phyloP scores from a whole-genome alignment of 768 basidiomycete species.

The Lactarius hatsudake region DNA sequence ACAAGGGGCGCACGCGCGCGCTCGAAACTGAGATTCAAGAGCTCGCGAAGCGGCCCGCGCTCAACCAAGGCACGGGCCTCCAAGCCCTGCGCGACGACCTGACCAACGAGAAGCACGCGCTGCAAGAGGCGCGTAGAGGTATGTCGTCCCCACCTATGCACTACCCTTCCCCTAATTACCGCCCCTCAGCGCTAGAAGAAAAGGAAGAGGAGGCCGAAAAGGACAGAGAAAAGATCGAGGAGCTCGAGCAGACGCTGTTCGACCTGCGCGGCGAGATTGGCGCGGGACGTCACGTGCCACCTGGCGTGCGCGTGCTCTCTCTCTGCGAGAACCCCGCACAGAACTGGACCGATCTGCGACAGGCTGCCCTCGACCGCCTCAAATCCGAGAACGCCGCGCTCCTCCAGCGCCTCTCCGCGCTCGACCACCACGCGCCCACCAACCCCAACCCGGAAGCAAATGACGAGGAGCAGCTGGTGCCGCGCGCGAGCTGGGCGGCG shows the following conservation, averaged over 20 bases:
- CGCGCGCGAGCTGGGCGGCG: conserved; percentile 77
- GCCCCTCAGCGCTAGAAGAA: no score
- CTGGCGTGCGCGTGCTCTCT: conserved; percentile 63
- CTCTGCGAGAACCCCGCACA: conserved; percentile 61
- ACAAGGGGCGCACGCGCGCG: no score
- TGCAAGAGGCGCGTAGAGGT: no score
- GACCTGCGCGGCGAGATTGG: conserved; percentile 57
- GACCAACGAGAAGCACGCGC: no score
- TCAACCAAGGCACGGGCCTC: no score
- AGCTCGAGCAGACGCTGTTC: conserved; percentile 75
- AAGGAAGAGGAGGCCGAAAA: no score
- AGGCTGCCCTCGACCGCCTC: conserved; percentile 71
- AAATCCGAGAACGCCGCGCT: conserved; percentile 83
- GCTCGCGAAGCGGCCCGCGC: no score
- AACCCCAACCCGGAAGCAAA: conserved; percentile 24
- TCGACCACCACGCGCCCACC: conserved; percentile 12
- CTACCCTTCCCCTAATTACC: no score
- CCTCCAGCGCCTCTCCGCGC: conserved; percentile 55
- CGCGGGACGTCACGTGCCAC: conserved; percentile 71
- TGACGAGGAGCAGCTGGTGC: conserved; percentile 48
- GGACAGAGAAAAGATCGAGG: conserved; percentile 49
- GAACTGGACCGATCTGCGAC: conserved; percentile 73
- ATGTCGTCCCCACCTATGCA: no score
- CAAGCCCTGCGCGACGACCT: no score
- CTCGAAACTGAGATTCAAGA: no score